phyloP scores from a whole-genome alignment of 441 rosid genomes.

The Gossypium schwendimanii region DNA sequence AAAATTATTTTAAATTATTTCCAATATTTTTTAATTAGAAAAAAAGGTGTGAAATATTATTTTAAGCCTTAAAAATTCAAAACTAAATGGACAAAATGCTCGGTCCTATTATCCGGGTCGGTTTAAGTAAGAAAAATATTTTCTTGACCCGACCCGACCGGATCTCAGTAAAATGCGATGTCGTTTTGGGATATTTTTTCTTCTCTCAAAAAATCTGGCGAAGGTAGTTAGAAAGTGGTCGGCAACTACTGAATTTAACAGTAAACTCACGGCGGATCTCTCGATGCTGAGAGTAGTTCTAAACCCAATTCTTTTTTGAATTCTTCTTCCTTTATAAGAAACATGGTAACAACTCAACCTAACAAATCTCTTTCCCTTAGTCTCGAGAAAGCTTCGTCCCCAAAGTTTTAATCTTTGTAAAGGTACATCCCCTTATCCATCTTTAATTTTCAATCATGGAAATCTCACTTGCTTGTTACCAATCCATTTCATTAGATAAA shows the following conservation, averaged over 20 bases:
- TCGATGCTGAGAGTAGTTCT: constrained; percentile 21
- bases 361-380: constrained; percentile 4
- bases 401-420: background rate
- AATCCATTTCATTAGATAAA: constrained; percentile 34
- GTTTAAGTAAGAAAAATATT: background rate
- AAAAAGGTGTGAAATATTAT: too few species aligned
- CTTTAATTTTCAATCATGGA: constrained; percentile 42
- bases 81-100: too few species aligned
- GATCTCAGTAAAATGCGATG: background rate
- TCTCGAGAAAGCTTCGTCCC: background rate
- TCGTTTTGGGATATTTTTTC: background rate
- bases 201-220: background rate
- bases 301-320: background rate
- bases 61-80: too few species aligned
- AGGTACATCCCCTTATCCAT: constrained; percentile 15
- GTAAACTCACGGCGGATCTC: constrained; percentile 28
- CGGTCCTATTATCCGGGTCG: background rate
- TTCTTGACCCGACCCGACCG: background rate
- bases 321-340: constrained; percentile 3
- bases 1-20: too few species aligned
- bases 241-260: constrained; percentile 12
- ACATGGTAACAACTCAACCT: background rate
- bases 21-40: too few species aligned
- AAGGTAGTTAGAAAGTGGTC: constrained; percentile 10
- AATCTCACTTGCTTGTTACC: constrained; percentile 45